A percentile compares a stretch with the other conserved stretches of the same genome.
phyloP scores from a whole-genome alignment of 106 monocot genomes.

The Triglochin maritima region DNA sequence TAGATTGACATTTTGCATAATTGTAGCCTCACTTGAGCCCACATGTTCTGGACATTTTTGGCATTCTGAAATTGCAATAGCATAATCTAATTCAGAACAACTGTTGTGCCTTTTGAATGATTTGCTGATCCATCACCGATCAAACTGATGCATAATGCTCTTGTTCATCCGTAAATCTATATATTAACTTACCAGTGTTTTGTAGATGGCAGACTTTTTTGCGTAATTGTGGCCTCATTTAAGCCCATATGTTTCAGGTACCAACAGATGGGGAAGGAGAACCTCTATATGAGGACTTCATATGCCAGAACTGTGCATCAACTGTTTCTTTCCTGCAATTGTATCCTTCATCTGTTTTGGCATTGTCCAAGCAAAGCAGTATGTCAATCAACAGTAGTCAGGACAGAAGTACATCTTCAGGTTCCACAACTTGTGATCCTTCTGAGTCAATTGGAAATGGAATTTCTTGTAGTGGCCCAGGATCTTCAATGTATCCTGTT shows the following conservation, averaged over 20 bases:
- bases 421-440: conserved; percentile 1
- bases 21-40: too few relatives aligned
- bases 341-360: conserved; percentile 64
- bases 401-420: not conserved
- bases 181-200: too few relatives aligned
- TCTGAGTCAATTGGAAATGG: conserved; percentile 18
- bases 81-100: too few relatives aligned
- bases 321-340: conserved; percentile 58
- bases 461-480: not conserved
- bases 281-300: conserved; percentile 78
- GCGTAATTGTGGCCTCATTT: too few relatives aligned
- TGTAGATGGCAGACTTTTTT: too few relatives aligned
- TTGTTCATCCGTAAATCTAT: too few relatives aligned
- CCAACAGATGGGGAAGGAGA: conserved; percentile 94
- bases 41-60: too few relatives aligned
- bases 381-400: not conserved
- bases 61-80: too few relatives aligned
- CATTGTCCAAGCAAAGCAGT: conserved; percentile 23
- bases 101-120: too few relatives aligned
- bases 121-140: too few relatives aligned
- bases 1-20: too few relatives aligned
- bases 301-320: conserved; percentile 71
- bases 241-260: conserved; percentile 30
- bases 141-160: too few relatives aligned
- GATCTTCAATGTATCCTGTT: not conserved